A percentile compares a stretch with the other conserved stretches of the same genome.
Evolutionary conservation across 495 filamentous ascomycete genomes (phyloP).

Genomic region (Cladorrhinum samala): DNA sequence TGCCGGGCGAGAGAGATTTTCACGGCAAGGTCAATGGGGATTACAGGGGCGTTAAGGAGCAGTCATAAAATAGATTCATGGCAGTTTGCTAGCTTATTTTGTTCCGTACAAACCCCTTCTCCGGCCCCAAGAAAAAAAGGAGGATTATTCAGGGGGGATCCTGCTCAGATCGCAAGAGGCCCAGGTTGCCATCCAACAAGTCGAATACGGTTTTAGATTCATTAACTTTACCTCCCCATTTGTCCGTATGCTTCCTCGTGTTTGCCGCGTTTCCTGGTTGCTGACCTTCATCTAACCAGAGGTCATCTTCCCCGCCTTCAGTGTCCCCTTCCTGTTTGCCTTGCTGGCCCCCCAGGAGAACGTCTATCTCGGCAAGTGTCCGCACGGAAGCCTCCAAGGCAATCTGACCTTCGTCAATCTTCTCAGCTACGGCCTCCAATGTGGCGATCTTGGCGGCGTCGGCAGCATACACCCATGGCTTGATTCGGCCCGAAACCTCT

Average conservation of each 20-base stretch:
- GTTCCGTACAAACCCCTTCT: background rate
- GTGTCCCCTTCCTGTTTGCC: slow-evolving; percentile 11
- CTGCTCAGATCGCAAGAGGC: slow-evolving; percentile 28
- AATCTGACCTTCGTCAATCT: slow-evolving; percentile 41
- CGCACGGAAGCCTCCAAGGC: slow-evolving; percentile 39
- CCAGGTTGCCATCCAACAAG: slow-evolving; percentile 39
- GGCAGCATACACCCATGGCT: slow-evolving; percentile 46
- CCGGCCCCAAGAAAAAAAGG: too few species aligned
- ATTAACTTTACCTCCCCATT: slow-evolving; percentile 19
- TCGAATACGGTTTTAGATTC: slow-evolving; percentile 35
- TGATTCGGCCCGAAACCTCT: slow-evolving; percentile 34
- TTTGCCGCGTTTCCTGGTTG: slow-evolving; percentile 16
- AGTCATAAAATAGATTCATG: background rate
- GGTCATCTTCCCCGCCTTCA: slow-evolving; percentile 22
- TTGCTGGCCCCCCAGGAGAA: slow-evolving; percentile 23
- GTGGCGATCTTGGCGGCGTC: slow-evolving; percentile 44
- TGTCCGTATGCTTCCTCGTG: slow-evolving; percentile 22
- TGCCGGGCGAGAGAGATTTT: background rate
- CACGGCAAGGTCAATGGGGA: too few species aligned
- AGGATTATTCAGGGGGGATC: slow-evolving; percentile 7
- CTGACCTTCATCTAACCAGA: slow-evolving; percentile 28
- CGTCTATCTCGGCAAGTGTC: slow-evolving; percentile 32
- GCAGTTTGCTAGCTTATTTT: background rate
- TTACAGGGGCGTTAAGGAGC: too few species aligned
- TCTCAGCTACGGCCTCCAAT: slow-evolving; percentile 42